Percentiles rank a stretch among this genome's conserved stretches.
These are phyloP conservation scores for Phytophthora tentaculata DNA, from an alignment of 352 stramenopile species.

Conservation along the genomic window DNA sequence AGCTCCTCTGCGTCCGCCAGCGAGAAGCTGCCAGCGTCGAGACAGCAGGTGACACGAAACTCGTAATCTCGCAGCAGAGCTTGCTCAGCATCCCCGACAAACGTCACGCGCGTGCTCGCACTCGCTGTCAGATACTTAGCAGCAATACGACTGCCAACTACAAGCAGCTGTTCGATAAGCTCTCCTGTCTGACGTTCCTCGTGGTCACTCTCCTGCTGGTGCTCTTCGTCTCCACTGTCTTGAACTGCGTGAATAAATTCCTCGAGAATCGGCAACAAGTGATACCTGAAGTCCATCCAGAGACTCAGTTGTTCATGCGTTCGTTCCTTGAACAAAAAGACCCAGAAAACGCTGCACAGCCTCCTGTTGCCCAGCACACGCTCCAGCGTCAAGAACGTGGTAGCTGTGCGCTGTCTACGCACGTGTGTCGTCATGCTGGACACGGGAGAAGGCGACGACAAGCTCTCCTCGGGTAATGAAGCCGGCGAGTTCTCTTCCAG, in stretches of 20 bases:
- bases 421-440: conserved; percentile 26
- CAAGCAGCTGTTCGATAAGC: conserved; percentile 76
- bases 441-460: conserved; percentile 26
- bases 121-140: conserved; percentile 65
- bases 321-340: conserved; percentile 88
- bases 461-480: conserved; percentile 5
- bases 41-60: conserved; percentile 55
- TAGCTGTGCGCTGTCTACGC: conserved; percentile 35
- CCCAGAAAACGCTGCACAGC: conserved; percentile 88
- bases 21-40: conserved; percentile 73
- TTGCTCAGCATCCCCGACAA: conserved; percentile 72
- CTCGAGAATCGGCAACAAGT: conserved; percentile 67
- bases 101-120: conserved; percentile 67
- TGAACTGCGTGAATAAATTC: conserved; percentile 57
- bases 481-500: conserved; percentile 16
- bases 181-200: conserved; percentile 50
- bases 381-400: conserved; percentile 74
- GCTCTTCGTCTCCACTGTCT: conserved; percentile 41
- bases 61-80: conserved; percentile 67
- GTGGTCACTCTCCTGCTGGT: conserved; percentile 33
- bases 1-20: conserved; percentile 68
- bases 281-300: conserved; percentile 85
- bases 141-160: conserved; percentile 56
- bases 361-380: conserved; percentile 77
- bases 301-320: conserved; percentile 82